Percentiles rank a stretch among this genome's conserved stretches.
These are phyloP conservation scores for Fomitopsis pinicola DNA, from an alignment of 1,284 basidiomycete genomes.

Conservation along the genomic window DNA sequence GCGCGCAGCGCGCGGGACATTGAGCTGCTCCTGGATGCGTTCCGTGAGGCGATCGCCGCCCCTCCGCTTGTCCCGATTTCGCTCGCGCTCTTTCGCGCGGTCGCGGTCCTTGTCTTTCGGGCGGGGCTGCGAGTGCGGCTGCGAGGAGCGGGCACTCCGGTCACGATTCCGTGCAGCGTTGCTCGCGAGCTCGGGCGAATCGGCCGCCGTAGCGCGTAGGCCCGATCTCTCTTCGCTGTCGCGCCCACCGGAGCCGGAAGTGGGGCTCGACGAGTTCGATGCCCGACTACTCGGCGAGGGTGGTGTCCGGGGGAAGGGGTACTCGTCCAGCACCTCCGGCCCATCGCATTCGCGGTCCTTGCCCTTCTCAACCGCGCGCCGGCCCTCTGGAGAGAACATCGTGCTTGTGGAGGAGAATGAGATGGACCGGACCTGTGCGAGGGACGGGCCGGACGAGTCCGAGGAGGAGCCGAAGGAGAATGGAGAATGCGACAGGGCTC, in stretches of 20 bases:
- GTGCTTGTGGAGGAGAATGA: not conserved
- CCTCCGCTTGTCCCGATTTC: not conserved
- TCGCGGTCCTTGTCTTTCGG: not conserved
- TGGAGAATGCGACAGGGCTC: not conserved
- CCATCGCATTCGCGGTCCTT: constrained; percentile 3
- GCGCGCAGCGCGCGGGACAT: not conserved
- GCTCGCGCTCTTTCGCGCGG: not conserved
- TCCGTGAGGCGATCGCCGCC: not conserved
- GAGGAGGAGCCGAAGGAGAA: not conserved
- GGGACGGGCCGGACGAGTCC: not conserved
- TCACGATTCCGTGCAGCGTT: not conserved
- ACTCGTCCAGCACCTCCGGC: constrained; percentile 10
- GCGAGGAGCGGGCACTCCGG: no score
- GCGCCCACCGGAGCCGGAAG: not conserved
- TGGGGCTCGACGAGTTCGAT: not conserved
- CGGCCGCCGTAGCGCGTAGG: not conserved
- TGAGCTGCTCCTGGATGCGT: not conserved
- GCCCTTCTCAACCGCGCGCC: not conserved
- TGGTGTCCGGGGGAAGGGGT: constrained; percentile 16
- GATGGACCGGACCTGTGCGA: not conserved
- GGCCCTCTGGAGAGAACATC: not conserved
- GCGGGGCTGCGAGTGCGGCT: no score
- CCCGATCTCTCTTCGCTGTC: no score
- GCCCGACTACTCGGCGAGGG: constrained; percentile 11
- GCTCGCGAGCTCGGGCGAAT: not conserved